Base-by-base conservation (phyloP, 2,329 filamentous ascomycete genomes). In the Zasmidium angulare region DNA sequence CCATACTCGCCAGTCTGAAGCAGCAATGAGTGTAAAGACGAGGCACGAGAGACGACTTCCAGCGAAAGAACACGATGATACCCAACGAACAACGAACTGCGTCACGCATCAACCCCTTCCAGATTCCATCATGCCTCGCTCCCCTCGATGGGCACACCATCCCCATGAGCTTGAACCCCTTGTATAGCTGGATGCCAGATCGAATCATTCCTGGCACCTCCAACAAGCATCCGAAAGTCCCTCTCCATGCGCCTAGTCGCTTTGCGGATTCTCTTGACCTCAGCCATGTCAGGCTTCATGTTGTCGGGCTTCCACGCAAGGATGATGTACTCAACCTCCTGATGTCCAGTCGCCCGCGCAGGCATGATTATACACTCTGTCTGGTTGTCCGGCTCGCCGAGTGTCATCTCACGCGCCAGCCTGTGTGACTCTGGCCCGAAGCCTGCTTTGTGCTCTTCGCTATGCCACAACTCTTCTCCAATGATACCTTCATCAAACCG, bases 1-100 rank as follows among this genome's bases (percentile, higher is more conserved):
- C 69, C n/a, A 50, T 63, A 12, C n/a, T 58, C 22, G 64, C 62
- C 7, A 64, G 64, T 50, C 36, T 63, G 56, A 53, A 61, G 60
- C 48, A 62, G 55, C 57, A 43, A 26, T 50, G 29, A 29, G 23
- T 19, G 1, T 3, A 14, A 6, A 26, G 26, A 24, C 12, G 22
- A 50, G 22, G 48, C 21, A 50, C 23, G 11, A 43, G 7, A 4
- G 22, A 29, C 36, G 14, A 43, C 7, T 7, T 43, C n/a, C 7
- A 43, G 36, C 36, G 14, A 43, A 43, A 43, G 36, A 36, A 36
- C 12, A 43, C 4, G 4, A 43, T 17, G 36, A 43, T 43, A 43
- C 36, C 36, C 36, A 43, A 43, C n/a, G 36, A 43, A 43, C 7
- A 43, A 43, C 36, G 12, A 14, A 43, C 36, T 43, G 36, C n/a